Percentiles rank a stretch among this genome's conserved stretches.
Evolutionary conservation across 1,139 yeast genomes (phyloP).

Genomic region (Blastobotrys ciferrii): DNA sequence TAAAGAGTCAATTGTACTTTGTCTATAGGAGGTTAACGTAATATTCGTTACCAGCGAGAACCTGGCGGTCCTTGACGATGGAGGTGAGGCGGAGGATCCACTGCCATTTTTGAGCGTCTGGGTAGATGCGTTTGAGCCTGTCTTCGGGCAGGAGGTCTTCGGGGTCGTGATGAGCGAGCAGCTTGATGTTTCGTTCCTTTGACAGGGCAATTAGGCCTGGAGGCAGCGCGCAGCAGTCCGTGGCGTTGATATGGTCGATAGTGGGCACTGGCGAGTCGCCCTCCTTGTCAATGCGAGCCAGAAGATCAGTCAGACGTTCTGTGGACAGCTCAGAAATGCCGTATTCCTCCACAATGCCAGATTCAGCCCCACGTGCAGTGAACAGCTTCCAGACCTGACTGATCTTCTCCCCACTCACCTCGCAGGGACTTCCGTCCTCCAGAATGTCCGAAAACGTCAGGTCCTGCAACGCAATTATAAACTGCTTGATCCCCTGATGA

Average conservation of each 20-base stretch:
- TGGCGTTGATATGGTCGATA: slow-evolving; percentile 35
- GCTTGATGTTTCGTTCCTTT: slow-evolving; percentile 28
- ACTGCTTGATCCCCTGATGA: slow-evolving; percentile 19
- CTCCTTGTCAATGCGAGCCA: slow-evolving; percentile 18
- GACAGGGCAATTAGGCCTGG: slow-evolving; percentile 31
- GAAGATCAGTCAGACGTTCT: slow-evolving; percentile 22
- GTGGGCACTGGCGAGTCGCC: slow-evolving; percentile 22
- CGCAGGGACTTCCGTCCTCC: slow-evolving; percentile 21
- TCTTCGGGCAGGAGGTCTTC: slow-evolving; percentile 24
- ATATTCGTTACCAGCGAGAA: slow-evolving; percentile 31
- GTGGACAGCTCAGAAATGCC: slow-evolving; percentile 36
- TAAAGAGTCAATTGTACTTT: too few relatives aligned
- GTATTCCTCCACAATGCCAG: slow-evolving; percentile 19
- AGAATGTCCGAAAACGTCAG: slow-evolving; percentile 27
- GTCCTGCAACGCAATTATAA: slow-evolving; percentile 31
- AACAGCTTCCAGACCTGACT: slow-evolving; percentile 28
- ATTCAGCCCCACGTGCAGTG: slow-evolving; percentile 13
- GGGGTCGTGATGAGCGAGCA: slow-evolving; percentile 37
- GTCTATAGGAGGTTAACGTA: slow-evolving; percentile 18
- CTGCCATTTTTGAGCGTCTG: slow-evolving; percentile 23
- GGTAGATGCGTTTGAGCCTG: slow-evolving; percentile 7
- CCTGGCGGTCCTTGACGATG: slow-evolving; percentile 32
- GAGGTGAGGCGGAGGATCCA: slow-evolving; percentile 33
- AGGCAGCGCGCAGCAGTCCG: slow-evolving; percentile 37
- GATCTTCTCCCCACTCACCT: slow-evolving; percentile 19